Evolutionary conservation across 2,329 filamentous ascomycete genomes (phyloP).

Genomic region (Geosmithia putterillii): DNA sequence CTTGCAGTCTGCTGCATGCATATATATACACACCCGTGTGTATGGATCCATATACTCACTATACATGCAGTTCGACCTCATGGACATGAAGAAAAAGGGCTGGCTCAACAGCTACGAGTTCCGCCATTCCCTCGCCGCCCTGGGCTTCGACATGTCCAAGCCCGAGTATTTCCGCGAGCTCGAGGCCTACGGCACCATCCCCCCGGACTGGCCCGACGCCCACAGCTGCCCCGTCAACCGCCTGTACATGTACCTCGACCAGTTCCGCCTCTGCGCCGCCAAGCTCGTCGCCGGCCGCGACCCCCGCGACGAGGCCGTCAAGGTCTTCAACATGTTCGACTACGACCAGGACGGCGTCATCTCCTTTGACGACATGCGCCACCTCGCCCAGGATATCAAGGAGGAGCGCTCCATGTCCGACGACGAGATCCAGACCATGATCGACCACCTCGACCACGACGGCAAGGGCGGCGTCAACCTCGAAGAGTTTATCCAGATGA

Average conservation of each 20-base stretch:
- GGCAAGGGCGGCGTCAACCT: slow-evolving; percentile 70
- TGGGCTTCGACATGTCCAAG: slow-evolving; percentile 87
- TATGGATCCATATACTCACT: background rate
- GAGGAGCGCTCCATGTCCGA: slow-evolving; percentile 72
- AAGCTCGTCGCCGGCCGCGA: slow-evolving; percentile 71
- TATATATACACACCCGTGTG: background rate
- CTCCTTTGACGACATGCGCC: slow-evolving; percentile 72
- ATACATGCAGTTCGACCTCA: slow-evolving; percentile 69
- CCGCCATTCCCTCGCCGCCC: slow-evolving; percentile 87
- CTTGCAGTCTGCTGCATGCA: no score
- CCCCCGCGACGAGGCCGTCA: slow-evolving; percentile 78
- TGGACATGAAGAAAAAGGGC: slow-evolving; percentile 91
- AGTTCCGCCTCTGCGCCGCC: slow-evolving; percentile 59
- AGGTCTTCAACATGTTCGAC: slow-evolving; percentile 90
- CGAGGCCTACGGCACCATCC: slow-evolving; percentile 65
- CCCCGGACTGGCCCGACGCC: slow-evolving; percentile 40
- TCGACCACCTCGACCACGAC: slow-evolving; percentile 94
- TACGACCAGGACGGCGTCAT: slow-evolving; percentile 86
- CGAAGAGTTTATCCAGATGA: slow-evolving; percentile 58
- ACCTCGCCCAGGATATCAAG: slow-evolving; percentile 81
- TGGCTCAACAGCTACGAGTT: slow-evolving; percentile 97
- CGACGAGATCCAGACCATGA: slow-evolving; percentile 88
- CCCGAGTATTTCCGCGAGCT: slow-evolving; percentile 72
- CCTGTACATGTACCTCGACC: slow-evolving; percentile 39
- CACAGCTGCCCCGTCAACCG: slow-evolving; percentile 29